phyloP scores from a whole-genome alignment of 169 alveolate species.

The Eimeria zaria region DNA sequence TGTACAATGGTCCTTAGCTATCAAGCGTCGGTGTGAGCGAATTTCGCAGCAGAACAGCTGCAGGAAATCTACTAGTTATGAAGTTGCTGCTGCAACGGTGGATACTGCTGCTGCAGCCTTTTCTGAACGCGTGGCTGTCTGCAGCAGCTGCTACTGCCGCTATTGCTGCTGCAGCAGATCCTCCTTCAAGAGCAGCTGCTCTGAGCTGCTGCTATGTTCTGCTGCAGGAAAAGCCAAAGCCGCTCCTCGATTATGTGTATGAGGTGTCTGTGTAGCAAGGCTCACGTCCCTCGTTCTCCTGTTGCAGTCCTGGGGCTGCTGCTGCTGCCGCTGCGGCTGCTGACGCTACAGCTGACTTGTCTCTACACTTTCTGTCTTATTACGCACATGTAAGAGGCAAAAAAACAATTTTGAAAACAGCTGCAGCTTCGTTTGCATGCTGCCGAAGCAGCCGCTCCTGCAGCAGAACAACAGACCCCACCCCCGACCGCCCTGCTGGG shows the following conservation, averaged over 20 bases:
- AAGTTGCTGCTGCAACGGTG: neutral
- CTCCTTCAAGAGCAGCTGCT: neutral
- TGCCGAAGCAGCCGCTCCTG: neutral
- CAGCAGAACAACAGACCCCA: slow-evolving; percentile 35
- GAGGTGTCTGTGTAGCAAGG: neutral
- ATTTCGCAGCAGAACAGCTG: neutral
- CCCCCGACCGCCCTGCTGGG: slow-evolving; percentile 48
- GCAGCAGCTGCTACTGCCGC: neutral
- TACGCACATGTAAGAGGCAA: neutral
- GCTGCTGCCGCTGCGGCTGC: slow-evolving; percentile 19
- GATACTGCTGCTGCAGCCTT: slow-evolving; percentile 28
- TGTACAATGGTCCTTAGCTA: neutral
- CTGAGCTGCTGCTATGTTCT: neutral
- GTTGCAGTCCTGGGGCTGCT: slow-evolving; percentile 42
- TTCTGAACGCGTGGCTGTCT: neutral
- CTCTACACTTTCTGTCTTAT: neutral
- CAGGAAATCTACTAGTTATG: neutral
- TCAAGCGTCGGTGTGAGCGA: neutral
- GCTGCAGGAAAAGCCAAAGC: neutral
- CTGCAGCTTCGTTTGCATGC: neutral
- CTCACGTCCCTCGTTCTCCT: neutral
- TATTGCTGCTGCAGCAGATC: neutral
- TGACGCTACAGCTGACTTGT: neutral
- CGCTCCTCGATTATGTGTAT: neutral
- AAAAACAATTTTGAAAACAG: neutral